Conservation (phyloP, 768 basidiomycete genomes). For the Boletus rubescentipes region DNA sequence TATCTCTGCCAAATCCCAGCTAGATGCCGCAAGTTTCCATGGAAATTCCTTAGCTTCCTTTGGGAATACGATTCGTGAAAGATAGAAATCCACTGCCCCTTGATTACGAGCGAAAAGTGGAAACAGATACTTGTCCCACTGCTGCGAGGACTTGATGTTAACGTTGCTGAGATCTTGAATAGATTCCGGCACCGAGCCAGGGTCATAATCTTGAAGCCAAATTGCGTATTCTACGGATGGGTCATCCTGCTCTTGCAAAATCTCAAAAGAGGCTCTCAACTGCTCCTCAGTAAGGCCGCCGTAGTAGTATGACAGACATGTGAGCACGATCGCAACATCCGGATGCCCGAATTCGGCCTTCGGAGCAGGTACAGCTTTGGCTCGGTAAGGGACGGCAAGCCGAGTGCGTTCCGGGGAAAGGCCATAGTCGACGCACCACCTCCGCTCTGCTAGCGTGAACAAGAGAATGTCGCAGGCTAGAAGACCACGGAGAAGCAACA, state of each 20-base stretch:
- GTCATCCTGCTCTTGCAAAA: constrained; percentile 4
- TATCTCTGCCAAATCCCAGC: no score
- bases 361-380: constrained; percentile 37
- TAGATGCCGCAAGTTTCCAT: not conserved
- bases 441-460: constrained; percentile 32
- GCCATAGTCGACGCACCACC: constrained; percentile 42
- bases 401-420: constrained; percentile 32
- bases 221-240: not conserved
- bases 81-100: constrained; percentile 36
- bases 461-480: constrained; percentile 32
- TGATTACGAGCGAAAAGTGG: constrained; percentile 30
- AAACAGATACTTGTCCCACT: constrained; percentile 23
- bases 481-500: constrained; percentile 36
- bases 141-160: constrained; percentile 28
- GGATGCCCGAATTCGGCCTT: constrained; percentile 42
- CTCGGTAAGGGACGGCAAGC: constrained; percentile 40
- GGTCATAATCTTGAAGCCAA: not conserved
- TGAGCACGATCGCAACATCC: constrained; percentile 35
- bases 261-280: not conserved
- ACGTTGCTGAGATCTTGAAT: not conserved
- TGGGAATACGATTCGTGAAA: constrained; percentile 39
- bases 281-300: constrained; percentile 27
- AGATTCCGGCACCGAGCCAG: not conserved
- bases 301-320: constrained; percentile 40
- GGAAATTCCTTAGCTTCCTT: constrained; percentile 39